Conservation (phyloP, 805 yeast genomes). For the Hagleromyces aurorensis region DNA sequence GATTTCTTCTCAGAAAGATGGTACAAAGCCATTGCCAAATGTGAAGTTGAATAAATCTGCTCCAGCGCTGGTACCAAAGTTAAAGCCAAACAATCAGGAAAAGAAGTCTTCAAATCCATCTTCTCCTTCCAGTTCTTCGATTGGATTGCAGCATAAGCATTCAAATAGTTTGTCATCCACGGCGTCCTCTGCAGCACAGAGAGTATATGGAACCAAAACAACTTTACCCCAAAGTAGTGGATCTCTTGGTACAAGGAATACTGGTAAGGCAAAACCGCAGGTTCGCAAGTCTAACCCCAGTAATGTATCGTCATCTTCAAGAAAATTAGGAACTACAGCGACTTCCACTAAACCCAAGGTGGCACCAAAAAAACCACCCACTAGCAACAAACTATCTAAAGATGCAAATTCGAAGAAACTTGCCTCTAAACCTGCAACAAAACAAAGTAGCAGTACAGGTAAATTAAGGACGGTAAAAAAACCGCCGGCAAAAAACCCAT, state of each 20-base stretch:
- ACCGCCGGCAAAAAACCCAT: neutral
- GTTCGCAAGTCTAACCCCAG: too few relatives aligned
- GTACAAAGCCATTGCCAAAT: too few relatives aligned
- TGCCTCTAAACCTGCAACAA: slow-evolving; percentile 7
- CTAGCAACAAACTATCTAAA: slow-evolving; percentile 1
- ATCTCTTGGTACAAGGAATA: too few relatives aligned
- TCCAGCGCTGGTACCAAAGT: slow-evolving; percentile 3
- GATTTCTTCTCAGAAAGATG: too few relatives aligned
- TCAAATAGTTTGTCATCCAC: too few relatives aligned
- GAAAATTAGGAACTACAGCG: slow-evolving; percentile 1
- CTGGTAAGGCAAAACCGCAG: too few relatives aligned
- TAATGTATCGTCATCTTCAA: neutral
- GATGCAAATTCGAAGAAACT: slow-evolving; percentile 1
- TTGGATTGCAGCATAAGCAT: too few relatives aligned
- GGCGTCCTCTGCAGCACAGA: slow-evolving; percentile 8
- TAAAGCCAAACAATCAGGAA: neutral
- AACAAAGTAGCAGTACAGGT: slow-evolving; percentile 3
- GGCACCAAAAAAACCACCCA: neutral
- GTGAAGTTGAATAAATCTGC: slow-evolving; percentile 5
- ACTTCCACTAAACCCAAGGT: neutral
- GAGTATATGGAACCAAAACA: slow-evolving; percentile 4
- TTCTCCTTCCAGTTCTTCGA: slow-evolving; percentile 3
- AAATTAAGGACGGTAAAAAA: neutral
- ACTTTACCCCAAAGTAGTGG: too few relatives aligned
- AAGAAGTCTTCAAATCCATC: slow-evolving; percentile 2